Evolutionary conservation across 2,329 filamentous ascomycete genomes (phyloP), one percentile per base, ranked within the genome.

Genomic region (Diaporthe capsici): DNA sequence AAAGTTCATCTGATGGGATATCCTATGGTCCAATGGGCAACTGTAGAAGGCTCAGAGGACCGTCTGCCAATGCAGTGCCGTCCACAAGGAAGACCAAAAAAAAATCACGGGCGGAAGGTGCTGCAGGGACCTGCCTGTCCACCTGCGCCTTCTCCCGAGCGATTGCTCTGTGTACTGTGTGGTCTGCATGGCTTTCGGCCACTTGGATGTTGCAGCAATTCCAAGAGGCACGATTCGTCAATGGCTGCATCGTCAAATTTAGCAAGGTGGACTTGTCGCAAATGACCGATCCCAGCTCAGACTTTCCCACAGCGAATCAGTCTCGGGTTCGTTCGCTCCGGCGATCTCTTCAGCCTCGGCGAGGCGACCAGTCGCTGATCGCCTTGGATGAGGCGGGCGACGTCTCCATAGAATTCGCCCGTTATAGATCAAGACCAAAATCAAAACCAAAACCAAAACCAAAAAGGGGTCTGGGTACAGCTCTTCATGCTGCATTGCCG

Each of bases 281-380:
- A 65, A 65, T 73, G 55, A 73, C 47, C 37, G 63, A 71, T 75
- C 44, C 65, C 49, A 60, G 68, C n/a, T 65, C 68, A 60, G 57
- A 75, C 61, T 68, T 73, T 28, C 51, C 13, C 25, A 57, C 74
- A 73, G 72, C 75, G 58, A 76, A 72, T 75, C 47, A 75, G 65
- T 68, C 67, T 61, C 31, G 42, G 49, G 13, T n/a, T 39, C 34
- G 55, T 60, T 61, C 49, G 47, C 49, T 71, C 53, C 57, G 74
- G 49, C 74, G 71, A 77, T 71, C 57, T 57, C 61, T 67, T 77
- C 76, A 77, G 76, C 76, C 76, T 61, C 67, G 60, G 68, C 76
- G 55, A 76, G 76, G 74, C 74, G 74, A 71, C 74, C 76, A 73
- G 58, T 76, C 53, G 76, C 61, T 70, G 71, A 65, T 61, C 57